Base-by-base conservation (phyloP, 2,329 filamentous ascomycete species). In the Parastagonospora avenae region DNA sequence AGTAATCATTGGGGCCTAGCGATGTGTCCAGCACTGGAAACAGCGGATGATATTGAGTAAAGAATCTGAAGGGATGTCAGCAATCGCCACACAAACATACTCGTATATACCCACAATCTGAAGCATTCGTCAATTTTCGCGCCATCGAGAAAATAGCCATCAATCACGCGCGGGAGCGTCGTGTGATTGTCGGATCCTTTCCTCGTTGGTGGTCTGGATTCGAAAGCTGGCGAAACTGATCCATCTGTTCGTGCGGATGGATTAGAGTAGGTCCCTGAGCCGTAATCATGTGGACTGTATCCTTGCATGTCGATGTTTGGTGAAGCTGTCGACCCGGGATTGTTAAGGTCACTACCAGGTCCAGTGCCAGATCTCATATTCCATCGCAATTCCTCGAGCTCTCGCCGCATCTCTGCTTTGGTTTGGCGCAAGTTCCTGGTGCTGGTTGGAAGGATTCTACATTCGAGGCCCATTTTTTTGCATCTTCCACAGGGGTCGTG, bases 351-450 rank as follows among this genome's bases (percentile, higher is more conserved):
- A 43, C 53, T 57, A 33, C 44, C 40, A 29, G 50, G 57, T 14
- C 49, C 44, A 32, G 52, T 42, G 14, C 53, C 59, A 14, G 68
- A 64, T 33, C 69, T 64, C 59, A 72, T 65, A 31, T 69, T 71
- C 70, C 69, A 72, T 50, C 65, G 61, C 41, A 73, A 52, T 42
- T 72, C 67, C 45, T 73, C 70, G 8, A 73, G 56, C 48, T 73
- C 70, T 43, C 70, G 58, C 29, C 70, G 68, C 70, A 73, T 73
- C 49, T 73, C 70, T 16, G 70, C 70, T 48, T 73, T 73, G 30
- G 70, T 73, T 45, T 73, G 70, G 19, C 70, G 66, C 31, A 73
- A 49, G 42, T 73, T 73, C 43, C 70, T 60, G 9, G 70, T 73
- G 14, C 68, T 71, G 8, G 70, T 73, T 9, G 70, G 70, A 38